Conservation (phyloP, 2,329 filamentous ascomycete species). For the Dactylellina parvicollis region DNA sequence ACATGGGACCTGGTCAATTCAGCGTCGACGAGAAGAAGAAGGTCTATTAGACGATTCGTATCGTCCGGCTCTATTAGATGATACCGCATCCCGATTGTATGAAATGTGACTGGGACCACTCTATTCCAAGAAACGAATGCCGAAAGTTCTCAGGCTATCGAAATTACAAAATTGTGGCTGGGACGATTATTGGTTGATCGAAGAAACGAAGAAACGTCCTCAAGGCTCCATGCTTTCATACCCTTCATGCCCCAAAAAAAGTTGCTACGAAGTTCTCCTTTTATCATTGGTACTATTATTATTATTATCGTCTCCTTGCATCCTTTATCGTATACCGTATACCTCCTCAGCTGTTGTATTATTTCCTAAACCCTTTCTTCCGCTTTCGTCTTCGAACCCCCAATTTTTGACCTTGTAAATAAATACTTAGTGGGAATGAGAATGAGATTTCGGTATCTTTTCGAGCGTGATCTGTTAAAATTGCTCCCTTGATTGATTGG, state of each 20-base stretch:
- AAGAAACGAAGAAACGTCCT: conserved; percentile 2
- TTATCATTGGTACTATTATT: conserved; percentile 3
- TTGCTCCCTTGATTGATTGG: neutral
- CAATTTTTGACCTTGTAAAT: conserved; percentile 32
- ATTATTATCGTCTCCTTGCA: neutral
- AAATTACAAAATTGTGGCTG: too few relatives aligned
- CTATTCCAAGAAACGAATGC: too few relatives aligned
- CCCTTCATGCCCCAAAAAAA: neutral
- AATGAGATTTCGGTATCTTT: conserved; percentile 32
- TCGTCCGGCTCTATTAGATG: conserved; percentile 22
- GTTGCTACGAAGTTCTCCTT: conserved; percentile 17
- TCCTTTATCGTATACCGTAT: conserved; percentile 14
- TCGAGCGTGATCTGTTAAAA: neutral
- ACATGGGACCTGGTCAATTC: conserved; percentile 97
- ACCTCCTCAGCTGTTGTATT: conserved; percentile 42
- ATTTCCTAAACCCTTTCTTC: conserved; percentile 17
- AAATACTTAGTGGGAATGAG: conserved; percentile 35
- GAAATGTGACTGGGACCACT: too few relatives aligned
- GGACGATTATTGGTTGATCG: too few relatives aligned
- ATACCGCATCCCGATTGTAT: conserved; percentile 11
- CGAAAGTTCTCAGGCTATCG: too few relatives aligned
- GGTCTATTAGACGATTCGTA: conserved; percentile 84
- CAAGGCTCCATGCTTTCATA: neutral
- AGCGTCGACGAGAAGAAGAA: conserved; percentile 99
- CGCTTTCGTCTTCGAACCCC: neutral